These are phyloP conservation scores for Colletotrichum sojae DNA, from an alignment of 2,329 filamentous ascomycete genomes.

Conservation along the genomic window DNA sequence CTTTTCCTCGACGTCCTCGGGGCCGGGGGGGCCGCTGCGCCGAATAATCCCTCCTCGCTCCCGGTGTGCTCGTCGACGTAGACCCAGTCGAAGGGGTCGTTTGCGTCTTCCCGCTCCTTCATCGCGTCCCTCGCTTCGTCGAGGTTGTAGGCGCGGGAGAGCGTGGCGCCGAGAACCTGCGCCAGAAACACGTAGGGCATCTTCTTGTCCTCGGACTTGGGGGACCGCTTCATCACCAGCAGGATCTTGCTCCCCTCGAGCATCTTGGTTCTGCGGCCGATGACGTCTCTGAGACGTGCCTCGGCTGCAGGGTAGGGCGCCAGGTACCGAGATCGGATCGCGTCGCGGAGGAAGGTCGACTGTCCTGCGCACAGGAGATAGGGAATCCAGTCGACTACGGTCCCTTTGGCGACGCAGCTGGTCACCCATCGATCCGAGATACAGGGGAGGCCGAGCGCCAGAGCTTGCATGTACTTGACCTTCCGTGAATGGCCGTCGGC, in stretches of 20 bases:
- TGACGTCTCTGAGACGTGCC: conserved; percentile 69
- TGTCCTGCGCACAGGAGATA: conserved; percentile 91
- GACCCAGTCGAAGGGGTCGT: conserved; percentile 78
- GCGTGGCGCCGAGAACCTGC: conserved; percentile 80
- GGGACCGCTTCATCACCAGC: conserved; percentile 75
- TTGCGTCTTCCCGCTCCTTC: conserved; percentile 62
- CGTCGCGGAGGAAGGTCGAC: conserved; percentile 81
- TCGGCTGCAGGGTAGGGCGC: conserved; percentile 69
- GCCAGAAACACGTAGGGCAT: conserved; percentile 85
- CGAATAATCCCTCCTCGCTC: conserved; percentile 66
- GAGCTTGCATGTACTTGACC: conserved; percentile 93
- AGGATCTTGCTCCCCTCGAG: conserved; percentile 77
- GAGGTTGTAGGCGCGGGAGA: conserved; percentile 76
- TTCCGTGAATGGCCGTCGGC: conserved; percentile 89
- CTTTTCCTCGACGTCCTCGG: conserved; percentile 58
- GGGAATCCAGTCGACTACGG: conserved; percentile 79
- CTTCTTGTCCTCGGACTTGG: conserved; percentile 73
- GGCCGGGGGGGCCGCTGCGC: conserved; percentile 35
- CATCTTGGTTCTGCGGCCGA: conserved; percentile 73
- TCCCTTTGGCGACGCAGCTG: conserved; percentile 74
- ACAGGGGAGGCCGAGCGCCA: conserved; percentile 90
- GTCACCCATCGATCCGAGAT: conserved; percentile 86
- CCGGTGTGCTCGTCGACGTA: conserved; percentile 80
- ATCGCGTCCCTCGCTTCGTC: conserved; percentile 75
- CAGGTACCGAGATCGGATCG: conserved; percentile 81